Evolutionary conservation across 108 stramenopile genomes (phyloP).

Genomic region (Discostella stelligeroides): DNA sequence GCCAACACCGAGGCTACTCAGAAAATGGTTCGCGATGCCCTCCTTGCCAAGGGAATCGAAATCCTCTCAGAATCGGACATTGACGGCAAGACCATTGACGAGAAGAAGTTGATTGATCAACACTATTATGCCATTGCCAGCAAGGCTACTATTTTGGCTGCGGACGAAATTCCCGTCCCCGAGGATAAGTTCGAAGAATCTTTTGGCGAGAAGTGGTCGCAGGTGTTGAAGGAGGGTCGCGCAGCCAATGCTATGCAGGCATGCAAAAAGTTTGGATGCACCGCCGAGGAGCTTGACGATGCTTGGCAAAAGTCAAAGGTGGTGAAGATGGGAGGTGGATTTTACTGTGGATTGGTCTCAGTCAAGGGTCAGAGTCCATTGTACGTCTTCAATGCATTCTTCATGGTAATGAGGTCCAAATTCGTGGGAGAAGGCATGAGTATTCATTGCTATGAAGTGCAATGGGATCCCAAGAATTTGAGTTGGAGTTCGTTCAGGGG

Average conservation of each 20-base stretch:
- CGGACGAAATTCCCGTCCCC: conserved; percentile 88
- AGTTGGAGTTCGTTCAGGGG: conserved; percentile 87
- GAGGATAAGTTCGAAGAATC: conserved; percentile 75
- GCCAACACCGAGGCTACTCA: conserved; percentile 84
- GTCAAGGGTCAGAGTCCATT: conserved; percentile 55
- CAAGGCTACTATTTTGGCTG: conserved; percentile 89
- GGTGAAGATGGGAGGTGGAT: conserved; percentile 95
- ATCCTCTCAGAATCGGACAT: conserved; percentile 82
- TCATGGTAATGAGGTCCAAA: conserved; percentile 88
- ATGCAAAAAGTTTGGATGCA: conserved; percentile 77
- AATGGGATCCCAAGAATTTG: conserved; percentile 80
- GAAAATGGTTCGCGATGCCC: conserved; percentile 69
- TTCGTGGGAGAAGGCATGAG: conserved; percentile 76
- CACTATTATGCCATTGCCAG: conserved; percentile 95
- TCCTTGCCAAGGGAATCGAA: conserved; percentile 62
- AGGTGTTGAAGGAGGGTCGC: conserved; percentile 75
- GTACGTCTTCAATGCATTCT: conserved; percentile 96
- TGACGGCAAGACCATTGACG: conserved; percentile 78
- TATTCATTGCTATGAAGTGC: conserved; percentile 90
- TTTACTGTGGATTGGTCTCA: conserved; percentile 87
- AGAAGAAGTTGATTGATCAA: conserved; percentile 91
- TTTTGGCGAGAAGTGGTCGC: conserved; percentile 88
- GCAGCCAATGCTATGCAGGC: conserved; percentile 92
- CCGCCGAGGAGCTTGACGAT: conserved; percentile 71
- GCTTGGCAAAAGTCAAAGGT: conserved; percentile 79